A percentile compares a stretch with the other conserved stretches of the same genome.
phyloP scores from a whole-genome alignment of 352 stramenopile genomes.

The Plasmopara muralis region DNA sequence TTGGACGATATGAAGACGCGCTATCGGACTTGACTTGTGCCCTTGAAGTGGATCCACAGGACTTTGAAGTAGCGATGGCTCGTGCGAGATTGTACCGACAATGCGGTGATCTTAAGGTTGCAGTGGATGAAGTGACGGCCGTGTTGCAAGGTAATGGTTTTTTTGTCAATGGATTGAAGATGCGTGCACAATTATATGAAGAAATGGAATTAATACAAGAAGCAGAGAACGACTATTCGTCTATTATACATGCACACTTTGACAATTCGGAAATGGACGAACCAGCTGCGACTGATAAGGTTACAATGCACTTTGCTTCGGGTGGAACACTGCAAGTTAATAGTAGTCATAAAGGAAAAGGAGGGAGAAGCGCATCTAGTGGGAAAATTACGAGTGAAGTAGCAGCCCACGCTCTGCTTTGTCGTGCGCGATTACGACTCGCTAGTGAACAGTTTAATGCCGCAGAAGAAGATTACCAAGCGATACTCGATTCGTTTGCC shows the following conservation, averaged over 20 bases:
- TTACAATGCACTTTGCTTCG: slow-evolving; percentile 29
- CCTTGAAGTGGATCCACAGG: slow-evolving; percentile 35
- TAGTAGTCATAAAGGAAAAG: slow-evolving; percentile 17
- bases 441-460: slow-evolving; percentile 44
- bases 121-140: slow-evolving; percentile 47
- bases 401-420: slow-evolving; percentile 43
- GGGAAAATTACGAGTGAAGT: slow-evolving; percentile 53
- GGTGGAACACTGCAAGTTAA: slow-evolving; percentile 14
- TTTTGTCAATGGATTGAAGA: slow-evolving; percentile 67
- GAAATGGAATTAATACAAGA: slow-evolving; percentile 28
- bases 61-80: slow-evolving; percentile 58
- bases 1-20: slow-evolving; percentile 51
- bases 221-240: slow-evolving; percentile 54
- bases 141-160: slow-evolving; percentile 59
- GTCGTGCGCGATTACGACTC: slow-evolving; percentile 43
- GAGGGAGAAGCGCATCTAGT: slow-evolving; percentile 10
- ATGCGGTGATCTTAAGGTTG: slow-evolving; percentile 29
- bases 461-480: slow-evolving; percentile 53
- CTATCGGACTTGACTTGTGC: slow-evolving; percentile 44
- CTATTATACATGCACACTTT: slow-evolving; percentile 65
- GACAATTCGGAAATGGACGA: slow-evolving; percentile 25
- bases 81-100: slow-evolving; percentile 45
- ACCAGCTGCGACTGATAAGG: slow-evolving; percentile 9
- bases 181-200: slow-evolving; percentile 51
- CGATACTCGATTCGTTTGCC: slow-evolving; percentile 49